Evolutionary conservation across 2,329 filamentous ascomycete species (phyloP).

Genomic region (Dactylonectria macrodidyma): DNA sequence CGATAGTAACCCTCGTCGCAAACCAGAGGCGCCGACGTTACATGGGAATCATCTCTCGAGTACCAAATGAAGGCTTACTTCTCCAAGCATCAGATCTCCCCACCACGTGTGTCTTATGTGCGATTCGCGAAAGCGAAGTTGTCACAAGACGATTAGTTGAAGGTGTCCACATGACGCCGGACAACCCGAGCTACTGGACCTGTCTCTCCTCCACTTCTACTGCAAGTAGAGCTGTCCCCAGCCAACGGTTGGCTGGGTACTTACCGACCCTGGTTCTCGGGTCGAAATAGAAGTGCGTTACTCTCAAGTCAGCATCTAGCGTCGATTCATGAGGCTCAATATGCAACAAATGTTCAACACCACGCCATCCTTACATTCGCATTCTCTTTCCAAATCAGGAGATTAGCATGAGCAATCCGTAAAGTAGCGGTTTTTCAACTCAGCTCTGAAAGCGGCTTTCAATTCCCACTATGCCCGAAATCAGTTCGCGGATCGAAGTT

Average conservation of each 20-base stretch:
- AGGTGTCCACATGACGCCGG: constrained; percentile 28
- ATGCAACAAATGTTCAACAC: constrained; percentile 2
- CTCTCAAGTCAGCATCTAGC: background rate
- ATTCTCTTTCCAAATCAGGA: background rate
- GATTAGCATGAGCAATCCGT: too few relatives aligned
- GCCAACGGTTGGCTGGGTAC: background rate
- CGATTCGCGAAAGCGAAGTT: background rate
- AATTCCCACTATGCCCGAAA: too few relatives aligned
- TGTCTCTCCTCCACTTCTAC: background rate
- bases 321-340: constrained; percentile 17
- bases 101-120: background rate
- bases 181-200: constrained; percentile 2
- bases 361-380: background rate
- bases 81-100: background rate
- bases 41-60: background rate
- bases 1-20: background rate
- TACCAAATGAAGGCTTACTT: background rate
- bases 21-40: background rate
- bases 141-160: constrained; percentile 26
- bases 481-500: too few relatives aligned
- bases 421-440: too few relatives aligned
- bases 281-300: background rate
- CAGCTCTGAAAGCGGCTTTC: too few relatives aligned
- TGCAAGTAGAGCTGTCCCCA: background rate
- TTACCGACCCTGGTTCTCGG: constrained; percentile 5